These are phyloP conservation scores for Bretschneidera sinensis DNA, from an alignment of 345 rosid genomes.

Conservation along the genomic window DNA sequence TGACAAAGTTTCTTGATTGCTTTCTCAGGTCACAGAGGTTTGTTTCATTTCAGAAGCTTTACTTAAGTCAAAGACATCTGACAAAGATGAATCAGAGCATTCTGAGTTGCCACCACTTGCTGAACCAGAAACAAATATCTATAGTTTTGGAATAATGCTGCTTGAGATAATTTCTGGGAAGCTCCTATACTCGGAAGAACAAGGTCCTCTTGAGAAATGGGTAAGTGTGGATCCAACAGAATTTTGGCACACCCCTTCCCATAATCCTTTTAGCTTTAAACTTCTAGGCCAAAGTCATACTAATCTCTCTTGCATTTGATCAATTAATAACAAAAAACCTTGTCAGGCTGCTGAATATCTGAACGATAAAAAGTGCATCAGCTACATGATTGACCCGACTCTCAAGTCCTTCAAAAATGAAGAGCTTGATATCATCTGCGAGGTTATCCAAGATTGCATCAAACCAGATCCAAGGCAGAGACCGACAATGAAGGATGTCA, in stretches of 20 bases:
- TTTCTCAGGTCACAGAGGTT: slow-evolving; percentile 53
- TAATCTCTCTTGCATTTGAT: neutral
- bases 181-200: slow-evolving; percentile 60
- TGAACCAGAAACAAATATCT: slow-evolving; percentile 55
- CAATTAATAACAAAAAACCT: slow-evolving; percentile 10
- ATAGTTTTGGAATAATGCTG: slow-evolving; percentile 67
- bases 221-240: slow-evolving; percentile 24
- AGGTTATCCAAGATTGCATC: slow-evolving; percentile 59
- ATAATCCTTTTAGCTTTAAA: neutral
- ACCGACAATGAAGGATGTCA: slow-evolving; percentile 61
- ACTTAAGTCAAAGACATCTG: slow-evolving; percentile 16
- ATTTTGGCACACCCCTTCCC: neutral
- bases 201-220: slow-evolving; percentile 58
- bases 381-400: slow-evolving; percentile 57
- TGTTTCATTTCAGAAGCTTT: slow-evolving; percentile 27
- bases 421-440: slow-evolving; percentile 67
- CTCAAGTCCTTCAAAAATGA: slow-evolving; percentile 65
- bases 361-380: slow-evolving; percentile 34
- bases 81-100: slow-evolving; percentile 28
- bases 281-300: neutral
- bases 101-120: slow-evolving; percentile 33
- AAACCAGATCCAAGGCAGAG: slow-evolving; percentile 46
- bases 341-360: slow-evolving; percentile 64
- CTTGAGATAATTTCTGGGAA: slow-evolving; percentile 89
- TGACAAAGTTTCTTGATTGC: neutral